These are phyloP conservation scores for Salisapilia sapeloensis DNA, from an alignment of 352 stramenopile species.

Conservation along the genomic window DNA sequence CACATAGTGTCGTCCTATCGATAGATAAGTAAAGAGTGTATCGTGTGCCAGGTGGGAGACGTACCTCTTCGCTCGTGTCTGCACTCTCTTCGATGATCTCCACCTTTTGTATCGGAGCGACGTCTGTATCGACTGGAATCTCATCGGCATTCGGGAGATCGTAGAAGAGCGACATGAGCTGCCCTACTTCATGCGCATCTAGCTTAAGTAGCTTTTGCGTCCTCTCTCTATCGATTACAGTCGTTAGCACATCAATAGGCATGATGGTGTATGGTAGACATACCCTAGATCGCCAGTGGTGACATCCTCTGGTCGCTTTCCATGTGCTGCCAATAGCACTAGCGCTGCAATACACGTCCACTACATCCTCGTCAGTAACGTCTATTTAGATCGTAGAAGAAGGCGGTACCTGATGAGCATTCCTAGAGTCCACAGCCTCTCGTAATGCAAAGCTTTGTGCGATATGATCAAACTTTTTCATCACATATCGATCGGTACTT, in stretches of 20 bases:
- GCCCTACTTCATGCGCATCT: constrained; percentile 34
- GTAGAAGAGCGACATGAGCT: constrained; percentile 56
- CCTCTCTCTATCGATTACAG: constrained; percentile 8
- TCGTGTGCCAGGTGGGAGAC: constrained; percentile 2
- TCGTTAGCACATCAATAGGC: neutral
- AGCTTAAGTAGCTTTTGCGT: constrained; percentile 36
- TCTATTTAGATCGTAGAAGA: neutral
- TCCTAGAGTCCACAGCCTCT: constrained; percentile 45
- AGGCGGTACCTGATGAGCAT: constrained; percentile 26
- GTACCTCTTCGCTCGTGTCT: constrained; percentile 4
- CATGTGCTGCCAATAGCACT: constrained; percentile 43
- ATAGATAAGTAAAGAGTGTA: constrained; percentile 1
- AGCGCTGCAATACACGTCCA: constrained; percentile 52
- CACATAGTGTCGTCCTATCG: constrained; percentile 16
- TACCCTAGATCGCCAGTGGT: constrained; percentile 22
- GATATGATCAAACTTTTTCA: constrained; percentile 33
- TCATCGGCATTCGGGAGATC: constrained; percentile 31
- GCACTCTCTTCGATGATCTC: constrained; percentile 4
- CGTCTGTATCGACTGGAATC: constrained; percentile 40
- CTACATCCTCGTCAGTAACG: constrained; percentile 7
- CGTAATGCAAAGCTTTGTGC: constrained; percentile 36
- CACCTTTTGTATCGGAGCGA: constrained; percentile 7
- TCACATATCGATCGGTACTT: constrained; percentile 25
- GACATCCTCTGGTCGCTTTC: constrained; percentile 19
- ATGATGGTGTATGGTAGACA: neutral